Conservation (phyloP, 2,329 filamentous ascomycete species). For the Epicoccum sorghinum region DNA sequence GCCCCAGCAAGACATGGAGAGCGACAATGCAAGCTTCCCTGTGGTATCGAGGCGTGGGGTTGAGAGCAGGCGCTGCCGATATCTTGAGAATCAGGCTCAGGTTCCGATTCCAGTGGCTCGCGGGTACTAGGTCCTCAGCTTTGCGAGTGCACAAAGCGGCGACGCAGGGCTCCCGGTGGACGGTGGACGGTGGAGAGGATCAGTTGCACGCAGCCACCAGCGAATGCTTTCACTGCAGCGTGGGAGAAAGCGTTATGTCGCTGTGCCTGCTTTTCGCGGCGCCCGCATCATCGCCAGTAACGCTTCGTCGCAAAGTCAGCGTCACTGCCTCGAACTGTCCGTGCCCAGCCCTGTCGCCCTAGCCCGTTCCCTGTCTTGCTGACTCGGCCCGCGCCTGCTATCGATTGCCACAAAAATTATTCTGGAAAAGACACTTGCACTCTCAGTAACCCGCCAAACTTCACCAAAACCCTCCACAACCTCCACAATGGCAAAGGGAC, state of each 20-base stretch:
- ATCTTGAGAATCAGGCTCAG: constrained; percentile 10
- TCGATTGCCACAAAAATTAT: constrained; percentile 35
- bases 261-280: constrained; percentile 29
- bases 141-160: neutral
- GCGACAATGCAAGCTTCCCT: neutral
- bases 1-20: constrained; percentile 13
- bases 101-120: constrained; percentile 20
- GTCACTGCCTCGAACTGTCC: constrained; percentile 26
- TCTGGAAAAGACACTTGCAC: too few species aligned
- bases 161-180: neutral
- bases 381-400: constrained; percentile 9
- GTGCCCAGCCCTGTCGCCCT: neutral
- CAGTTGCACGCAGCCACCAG: neutral
- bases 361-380: neutral
- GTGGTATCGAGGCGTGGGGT: constrained; percentile 4
- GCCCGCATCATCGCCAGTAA: constrained; percentile 20
- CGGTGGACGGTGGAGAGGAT: too few species aligned
- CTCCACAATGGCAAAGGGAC: constrained; percentile 79
- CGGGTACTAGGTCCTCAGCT: constrained; percentile 19
- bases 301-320: constrained; percentile 32
- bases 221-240: neutral
- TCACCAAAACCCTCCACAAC: constrained; percentile 13
- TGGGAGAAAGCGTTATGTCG: neutral
- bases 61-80: constrained; percentile 18
- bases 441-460: constrained; percentile 2